Percentiles rank a stretch among this genome's conserved stretches.
These are phyloP conservation scores for Neurospora sp. DNA, from an alignment of 495 filamentous ascomycete species.

Conservation along the genomic window DNA sequence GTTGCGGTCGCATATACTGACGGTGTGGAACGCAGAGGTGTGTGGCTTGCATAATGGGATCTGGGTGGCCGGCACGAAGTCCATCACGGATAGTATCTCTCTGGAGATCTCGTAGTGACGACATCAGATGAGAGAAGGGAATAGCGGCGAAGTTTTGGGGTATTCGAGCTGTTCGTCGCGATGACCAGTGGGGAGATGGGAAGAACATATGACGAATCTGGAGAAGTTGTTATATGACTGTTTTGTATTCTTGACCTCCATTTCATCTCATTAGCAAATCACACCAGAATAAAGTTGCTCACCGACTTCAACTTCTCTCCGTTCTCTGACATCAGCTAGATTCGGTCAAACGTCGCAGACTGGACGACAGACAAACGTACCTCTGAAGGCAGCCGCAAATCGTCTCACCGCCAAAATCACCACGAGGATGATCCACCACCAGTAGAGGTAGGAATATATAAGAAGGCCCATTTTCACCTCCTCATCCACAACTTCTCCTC, in stretches of 20 bases:
- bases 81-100: neutral
- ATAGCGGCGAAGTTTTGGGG: neutral
- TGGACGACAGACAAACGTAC: neutral
- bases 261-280: neutral
- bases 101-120: neutral
- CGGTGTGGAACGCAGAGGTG: neutral
- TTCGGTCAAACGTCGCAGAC: neutral
- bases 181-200: neutral
- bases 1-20: neutral
- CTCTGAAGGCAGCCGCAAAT: neutral
- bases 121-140: neutral
- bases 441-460: neutral
- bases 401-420: neutral
- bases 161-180: neutral
- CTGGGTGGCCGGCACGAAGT: neutral
- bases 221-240: neutral
- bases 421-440: neutral
- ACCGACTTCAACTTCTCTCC: neutral
- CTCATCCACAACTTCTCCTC: neutral
- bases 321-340: neutral
- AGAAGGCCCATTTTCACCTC: neutral
- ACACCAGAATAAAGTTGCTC: neutral
- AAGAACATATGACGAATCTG: neutral
- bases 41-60: too few relatives aligned
- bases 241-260: neutral